Evolutionary conservation across 176 grass and related monocot genomes (phyloP), one percentile per base, ranked within the genome.

Genomic region (Dendrocalamus sinicus): DNA sequence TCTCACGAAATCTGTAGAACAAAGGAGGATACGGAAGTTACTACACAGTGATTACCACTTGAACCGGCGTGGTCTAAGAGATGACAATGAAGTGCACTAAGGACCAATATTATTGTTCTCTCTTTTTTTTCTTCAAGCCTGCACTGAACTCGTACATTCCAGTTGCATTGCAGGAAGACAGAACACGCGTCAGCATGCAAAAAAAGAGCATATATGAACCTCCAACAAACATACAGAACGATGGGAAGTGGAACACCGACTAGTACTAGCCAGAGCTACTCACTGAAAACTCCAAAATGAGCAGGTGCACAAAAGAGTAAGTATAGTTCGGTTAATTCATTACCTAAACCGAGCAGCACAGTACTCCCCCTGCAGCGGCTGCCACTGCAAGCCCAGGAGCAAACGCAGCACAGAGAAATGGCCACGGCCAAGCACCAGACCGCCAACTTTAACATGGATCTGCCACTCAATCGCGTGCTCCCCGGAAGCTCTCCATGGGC

Each of bases 321-420:
- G 63, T 2, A 76, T 26, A 54, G 5, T 8, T 60, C 57, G 45
- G n/a, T 60, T 1, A 28, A 67, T 69, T 74, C 67, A 22, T 90
- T 90, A 88, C 91, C 88, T 75, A 70, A 90, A 82, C 35, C 76
- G 59, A 75, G 80, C 85, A 37, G n/a, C 70, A 32, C 72, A 61
- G 66, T 24, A 19, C 57, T 1, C 26, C 20, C 26, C 13, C 35
- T 72, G 84, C 73, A 48, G 46, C 73, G 23, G 14, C 66, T 55
- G 67, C 39, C 75, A 24, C 70, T n/a, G 55, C 84, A 48, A 15
- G 23, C 70, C 76, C 72, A 70, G n/a, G 45, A 46, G 55, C 58
- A 57, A 46, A 41, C 84, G 77, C 47, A 87, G 81, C 81, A 85
- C 40, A 90, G 72, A 8, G 50, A 85, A 81, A 90, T 48, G 71